Conservation (phyloP, 495 filamentous ascomycete species). For the Lasiosphaeria ovina region DNA sequence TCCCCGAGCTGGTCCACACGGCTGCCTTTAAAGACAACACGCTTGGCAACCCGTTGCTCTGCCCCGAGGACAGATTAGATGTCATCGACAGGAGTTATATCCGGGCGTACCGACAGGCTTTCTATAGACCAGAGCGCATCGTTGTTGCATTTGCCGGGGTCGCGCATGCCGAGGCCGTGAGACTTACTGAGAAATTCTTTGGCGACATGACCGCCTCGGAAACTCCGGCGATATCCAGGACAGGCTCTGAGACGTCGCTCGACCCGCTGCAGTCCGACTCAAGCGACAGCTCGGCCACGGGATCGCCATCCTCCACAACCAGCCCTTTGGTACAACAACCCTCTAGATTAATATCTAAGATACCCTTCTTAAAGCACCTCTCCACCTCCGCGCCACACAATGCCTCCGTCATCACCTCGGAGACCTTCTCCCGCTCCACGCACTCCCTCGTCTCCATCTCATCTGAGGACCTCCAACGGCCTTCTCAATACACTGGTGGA, state of each 20-base stretch:
- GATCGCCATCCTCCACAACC: conserved; percentile 42
- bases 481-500: conserved; percentile 90
- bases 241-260: conserved; percentile 51
- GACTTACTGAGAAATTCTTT: conserved; percentile 79
- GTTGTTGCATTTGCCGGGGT: conserved; percentile 96
- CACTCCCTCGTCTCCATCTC: conserved; percentile 41
- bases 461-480: conserved; percentile 56
- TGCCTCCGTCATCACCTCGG: conserved; percentile 49
- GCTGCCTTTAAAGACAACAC: conserved; percentile 95
- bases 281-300: conserved; percentile 31
- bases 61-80: conserved; percentile 76
- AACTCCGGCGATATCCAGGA: conserved; percentile 56
- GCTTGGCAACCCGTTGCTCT: conserved; percentile 87
- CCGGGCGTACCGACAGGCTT: conserved; percentile 73
- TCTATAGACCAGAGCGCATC: conserved; percentile 85
- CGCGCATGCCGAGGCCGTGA: conserved; percentile 74
- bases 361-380: conserved; percentile 92
- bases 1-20: conserved; percentile 93
- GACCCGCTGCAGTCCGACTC: conserved; percentile 42
- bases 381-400: conserved; percentile 66
- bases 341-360: conserved; percentile 71
- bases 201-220: conserved; percentile 72
- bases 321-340: conserved; percentile 43
- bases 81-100: conserved; percentile 75
- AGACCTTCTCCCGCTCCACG: not conserved